Evolutionary conservation across 2,329 filamentous ascomycete species (phyloP).

Genomic region (Alternaria sp.): DNA sequence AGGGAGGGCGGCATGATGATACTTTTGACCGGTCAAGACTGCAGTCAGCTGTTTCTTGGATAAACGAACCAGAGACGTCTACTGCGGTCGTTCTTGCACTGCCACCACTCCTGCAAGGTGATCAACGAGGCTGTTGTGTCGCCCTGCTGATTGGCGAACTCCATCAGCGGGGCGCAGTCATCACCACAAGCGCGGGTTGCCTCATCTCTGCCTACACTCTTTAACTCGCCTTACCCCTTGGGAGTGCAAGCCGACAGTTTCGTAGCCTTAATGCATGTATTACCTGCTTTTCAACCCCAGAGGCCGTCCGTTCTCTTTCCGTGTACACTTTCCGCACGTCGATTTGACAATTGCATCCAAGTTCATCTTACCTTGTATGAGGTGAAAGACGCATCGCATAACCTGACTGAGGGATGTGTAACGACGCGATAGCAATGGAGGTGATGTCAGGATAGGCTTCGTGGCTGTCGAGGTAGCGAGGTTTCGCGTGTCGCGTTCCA

Average conservation of each 20-base stretch:
- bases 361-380: background rate
- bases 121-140: slow-evolving; percentile 16
- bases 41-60: slow-evolving; percentile 19
- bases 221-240: background rate
- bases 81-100: slow-evolving; percentile 21
- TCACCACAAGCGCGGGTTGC: slow-evolving; percentile 5
- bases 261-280: background rate
- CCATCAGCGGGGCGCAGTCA: slow-evolving; percentile 3
- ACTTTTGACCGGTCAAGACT: slow-evolving; percentile 32
- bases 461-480: slow-evolving; percentile 4
- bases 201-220: background rate
- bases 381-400: background rate
- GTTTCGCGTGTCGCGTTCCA: slow-evolving; percentile 8
- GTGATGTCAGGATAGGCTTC: slow-evolving; percentile 19
- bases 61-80: slow-evolving; percentile 2
- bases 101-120: slow-evolving; percentile 18
- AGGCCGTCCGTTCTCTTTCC: background rate
- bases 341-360: background rate
- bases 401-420: background rate
- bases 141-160: slow-evolving; percentile 12
- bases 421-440: background rate
- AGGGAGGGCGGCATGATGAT: slow-evolving; percentile 15
- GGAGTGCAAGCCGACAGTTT: background rate
- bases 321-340: background rate
- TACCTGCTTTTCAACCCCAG: background rate